phyloP scores from a whole-genome alignment of 2,329 filamentous ascomycete genomes.

The Fusarium equiseti region DNA sequence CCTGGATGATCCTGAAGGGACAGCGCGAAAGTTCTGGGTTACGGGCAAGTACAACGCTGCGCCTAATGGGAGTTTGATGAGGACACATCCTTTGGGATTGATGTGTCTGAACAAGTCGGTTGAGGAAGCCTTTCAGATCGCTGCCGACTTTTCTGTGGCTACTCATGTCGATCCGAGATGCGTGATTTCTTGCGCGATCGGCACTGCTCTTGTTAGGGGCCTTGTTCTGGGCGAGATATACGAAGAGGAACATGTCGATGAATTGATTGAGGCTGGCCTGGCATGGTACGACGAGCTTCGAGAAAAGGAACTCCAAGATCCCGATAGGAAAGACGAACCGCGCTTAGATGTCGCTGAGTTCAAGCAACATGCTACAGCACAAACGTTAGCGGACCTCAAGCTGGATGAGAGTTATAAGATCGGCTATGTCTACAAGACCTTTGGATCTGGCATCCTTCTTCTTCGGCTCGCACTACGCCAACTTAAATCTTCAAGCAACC shows the following conservation, averaged over 20 bases:
- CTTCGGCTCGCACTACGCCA: conserved; percentile 59
- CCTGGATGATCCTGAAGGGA: conserved; percentile 54
- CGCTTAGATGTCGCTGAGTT: conserved; percentile 58
- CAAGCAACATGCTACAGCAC: conserved; percentile 54
- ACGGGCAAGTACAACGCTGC: conserved; percentile 55
- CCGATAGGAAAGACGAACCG: conserved; percentile 48
- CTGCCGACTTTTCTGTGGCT: conserved; percentile 57
- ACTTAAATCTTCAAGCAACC: conserved; percentile 27
- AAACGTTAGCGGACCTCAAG: conserved; percentile 54
- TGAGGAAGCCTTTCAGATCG: conserved; percentile 58
- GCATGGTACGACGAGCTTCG: conserved; percentile 53
- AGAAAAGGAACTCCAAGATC: conserved; percentile 37
- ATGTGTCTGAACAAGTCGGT: conserved; percentile 58
- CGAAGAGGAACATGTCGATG: conserved; percentile 56
- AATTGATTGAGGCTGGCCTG: conserved; percentile 55
- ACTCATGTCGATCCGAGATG: conserved; percentile 66
- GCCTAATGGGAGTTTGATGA: conserved; percentile 66
- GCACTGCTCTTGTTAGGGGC: conserved; percentile 60
- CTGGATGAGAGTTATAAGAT: conserved; percentile 61
- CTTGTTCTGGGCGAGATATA: conserved; percentile 60
- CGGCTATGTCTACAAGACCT: conserved; percentile 66
- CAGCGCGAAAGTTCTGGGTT: conserved; percentile 58
- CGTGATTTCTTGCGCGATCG: conserved; percentile 62
- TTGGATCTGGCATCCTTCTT: conserved; percentile 61
- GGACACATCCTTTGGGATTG: conserved; percentile 64